These are phyloP conservation scores for Botrytis fabae DNA, from an alignment of 2,329 filamentous ascomycete species.

Conservation along the genomic window DNA sequence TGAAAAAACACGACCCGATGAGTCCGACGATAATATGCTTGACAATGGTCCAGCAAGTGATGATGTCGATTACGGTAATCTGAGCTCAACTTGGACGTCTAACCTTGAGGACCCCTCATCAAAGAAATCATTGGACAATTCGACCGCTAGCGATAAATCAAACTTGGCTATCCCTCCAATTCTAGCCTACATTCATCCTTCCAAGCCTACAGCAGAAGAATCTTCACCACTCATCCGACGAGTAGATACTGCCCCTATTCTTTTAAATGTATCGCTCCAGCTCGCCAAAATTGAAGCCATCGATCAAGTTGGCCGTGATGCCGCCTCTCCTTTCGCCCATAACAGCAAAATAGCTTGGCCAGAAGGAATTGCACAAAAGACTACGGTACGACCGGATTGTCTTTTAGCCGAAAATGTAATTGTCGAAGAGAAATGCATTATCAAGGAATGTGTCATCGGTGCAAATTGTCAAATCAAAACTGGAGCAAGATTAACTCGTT, in stretches of 20 bases:
- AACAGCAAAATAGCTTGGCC: constrained; percentile 78
- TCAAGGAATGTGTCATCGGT: constrained; percentile 89
- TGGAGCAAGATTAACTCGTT: constrained; percentile 83
- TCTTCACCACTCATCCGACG: constrained; percentile 72
- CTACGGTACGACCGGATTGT: constrained; percentile 78
- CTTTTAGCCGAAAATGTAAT: constrained; percentile 86
- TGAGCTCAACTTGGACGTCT: constrained; percentile 41
- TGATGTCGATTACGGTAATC: constrained; percentile 35
- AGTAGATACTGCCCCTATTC: constrained; percentile 81
- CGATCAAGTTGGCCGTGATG: constrained; percentile 59
- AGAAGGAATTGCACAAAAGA: constrained; percentile 75
- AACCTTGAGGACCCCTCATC: constrained; percentile 23
- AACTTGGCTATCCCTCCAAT: constrained; percentile 66
- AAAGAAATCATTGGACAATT: neutral
- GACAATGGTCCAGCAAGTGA: constrained; percentile 36
- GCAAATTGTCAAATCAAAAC: constrained; percentile 82
- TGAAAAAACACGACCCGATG: constrained; percentile 46
- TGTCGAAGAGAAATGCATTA: constrained; percentile 83
- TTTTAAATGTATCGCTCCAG: constrained; percentile 79
- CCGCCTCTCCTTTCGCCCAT: constrained; percentile 74
- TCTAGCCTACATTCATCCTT: constrained; percentile 77
- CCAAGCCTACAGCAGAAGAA: constrained; percentile 42
- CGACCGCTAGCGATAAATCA: constrained; percentile 8
- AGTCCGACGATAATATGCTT: constrained; percentile 41
- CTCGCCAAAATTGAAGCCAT: constrained; percentile 79